Percentiles rank a stretch among this genome's conserved stretches.
These are phyloP conservation scores for Exophiala viscosa DNA, from an alignment of 2,329 filamentous ascomycete genomes.

Conservation along the genomic window DNA sequence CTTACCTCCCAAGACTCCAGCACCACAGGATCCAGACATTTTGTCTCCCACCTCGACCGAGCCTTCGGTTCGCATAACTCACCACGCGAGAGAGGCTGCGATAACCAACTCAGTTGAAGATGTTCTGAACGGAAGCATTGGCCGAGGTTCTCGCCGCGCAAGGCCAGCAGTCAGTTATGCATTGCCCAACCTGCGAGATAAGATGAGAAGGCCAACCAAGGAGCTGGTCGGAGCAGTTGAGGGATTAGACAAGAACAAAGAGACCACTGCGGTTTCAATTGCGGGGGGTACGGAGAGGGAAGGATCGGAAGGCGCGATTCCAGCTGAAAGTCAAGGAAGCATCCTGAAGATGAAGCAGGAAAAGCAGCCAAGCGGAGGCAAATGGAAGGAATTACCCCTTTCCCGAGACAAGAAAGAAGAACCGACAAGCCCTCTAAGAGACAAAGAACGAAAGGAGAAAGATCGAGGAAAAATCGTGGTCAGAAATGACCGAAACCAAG, in stretches of 20 bases:
- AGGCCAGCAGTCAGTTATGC: conserved; percentile 72
- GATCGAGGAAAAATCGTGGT: conserved; percentile 22
- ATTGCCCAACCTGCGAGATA: conserved; percentile 74
- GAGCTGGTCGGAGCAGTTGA: conserved; percentile 70
- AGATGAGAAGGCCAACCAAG: conserved; percentile 78
- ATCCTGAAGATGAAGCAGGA: conserved; percentile 22
- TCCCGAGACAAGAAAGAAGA: conserved; percentile 20
- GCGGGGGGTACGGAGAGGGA: conserved; percentile 15
- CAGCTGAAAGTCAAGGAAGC: conserved; percentile 9
- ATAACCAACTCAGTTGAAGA: conserved; percentile 28
- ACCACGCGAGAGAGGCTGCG: conserved; percentile 22
- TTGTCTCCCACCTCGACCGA: conserved; percentile 27
- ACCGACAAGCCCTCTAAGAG: conserved; percentile 22
- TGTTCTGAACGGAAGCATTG: conserved; percentile 43
- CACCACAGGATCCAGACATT: conserved; percentile 13
- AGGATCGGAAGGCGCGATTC: conserved; percentile 16
- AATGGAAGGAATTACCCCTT: conserved; percentile 14
- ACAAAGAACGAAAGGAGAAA: conserved; percentile 33
- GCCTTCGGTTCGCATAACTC: conserved; percentile 18
- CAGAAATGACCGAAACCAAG: conserved; percentile 18
- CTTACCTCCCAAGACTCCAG: conserved; percentile 26
- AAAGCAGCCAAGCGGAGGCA: neutral
- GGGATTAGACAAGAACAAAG: conserved; percentile 46
- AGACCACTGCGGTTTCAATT: conserved; percentile 32
- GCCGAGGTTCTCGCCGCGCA: conserved; percentile 64